Evolutionary conservation across 768 basidiomycete genomes (phyloP), one percentile per base, ranked within the genome.

Genomic region (Lentinus brumalis): DNA sequence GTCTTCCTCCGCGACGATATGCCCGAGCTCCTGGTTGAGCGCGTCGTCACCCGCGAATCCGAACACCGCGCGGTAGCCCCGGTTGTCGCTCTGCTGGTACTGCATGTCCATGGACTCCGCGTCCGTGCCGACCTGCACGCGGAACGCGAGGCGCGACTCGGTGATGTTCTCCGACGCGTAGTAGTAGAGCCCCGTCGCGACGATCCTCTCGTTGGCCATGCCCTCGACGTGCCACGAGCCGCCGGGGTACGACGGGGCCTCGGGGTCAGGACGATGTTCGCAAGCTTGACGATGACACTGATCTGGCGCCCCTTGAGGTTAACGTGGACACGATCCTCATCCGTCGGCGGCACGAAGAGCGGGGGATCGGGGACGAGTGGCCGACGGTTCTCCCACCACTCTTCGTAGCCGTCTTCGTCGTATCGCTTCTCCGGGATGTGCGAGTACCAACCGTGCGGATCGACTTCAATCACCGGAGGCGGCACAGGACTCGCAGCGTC

Each of bases 211-310:
- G 47, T 64, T 66, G 5, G 45, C 58, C 71, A 66, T 69, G 60
- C 71, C 70, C 59, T 72, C 73, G 15, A 73, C 69, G 50, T 75
- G 73, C 74, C 74, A 76, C 39, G 66, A 66, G 0, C 74, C 72
- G 8, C 74, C 74, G 2, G 56, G 44, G 52, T 73, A 75, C 38
- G 50, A 49, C 0, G 70, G 66, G 8, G 72, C 68, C 12, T 72
- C 69, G 3, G 67, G 64, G 76, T 74, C 21, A 71, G 39, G 5
- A 62, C 42, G 15, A 75, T 75, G 40, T 70, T 75, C 6, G 78
- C 67, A 3, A 35, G 66, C 67, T 79, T 81, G 29, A 81, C 76
- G 26, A 71, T 73, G 49, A 80, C 75, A 35, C 73, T 73, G 1
- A 75, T 51, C 2, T 38, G 61, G 31, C 57, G 38, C 4, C 61